These are phyloP conservation scores for Ogataea pignaliae DNA, from an alignment of 805 yeast genomes.

Conservation along the genomic window DNA sequence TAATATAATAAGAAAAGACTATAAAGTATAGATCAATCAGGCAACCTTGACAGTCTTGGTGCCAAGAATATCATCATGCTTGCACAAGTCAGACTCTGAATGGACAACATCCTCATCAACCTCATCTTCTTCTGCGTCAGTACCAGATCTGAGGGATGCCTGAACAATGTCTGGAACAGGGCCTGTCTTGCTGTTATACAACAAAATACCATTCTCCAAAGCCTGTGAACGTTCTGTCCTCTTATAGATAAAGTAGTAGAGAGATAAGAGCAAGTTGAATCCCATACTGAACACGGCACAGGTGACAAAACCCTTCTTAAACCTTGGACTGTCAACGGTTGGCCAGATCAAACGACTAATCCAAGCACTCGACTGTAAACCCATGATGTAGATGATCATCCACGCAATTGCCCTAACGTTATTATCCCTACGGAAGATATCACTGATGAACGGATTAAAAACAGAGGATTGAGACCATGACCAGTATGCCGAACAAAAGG, in stretches of 20 bases:
- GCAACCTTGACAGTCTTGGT: too few relatives aligned
- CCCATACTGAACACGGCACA: conserved; percentile 37
- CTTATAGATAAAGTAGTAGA: conserved; percentile 39
- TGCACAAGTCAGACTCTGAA: neutral
- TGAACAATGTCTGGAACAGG: conserved; percentile 4
- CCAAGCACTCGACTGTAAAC: conserved; percentile 36
- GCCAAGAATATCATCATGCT: too few relatives aligned
- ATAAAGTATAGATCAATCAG: too few relatives aligned
- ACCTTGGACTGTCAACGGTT: conserved; percentile 56
- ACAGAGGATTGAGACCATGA: conserved; percentile 64
- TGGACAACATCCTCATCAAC: neutral
- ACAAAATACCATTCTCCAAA: conserved; percentile 42
- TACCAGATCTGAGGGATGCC: too few relatives aligned
- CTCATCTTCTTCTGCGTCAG: neutral
- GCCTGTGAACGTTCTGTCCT: conserved; percentile 46
- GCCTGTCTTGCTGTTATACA: conserved; percentile 34
- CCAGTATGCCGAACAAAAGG: conserved; percentile 53
- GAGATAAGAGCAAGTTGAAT: conserved; percentile 17
- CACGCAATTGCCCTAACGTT: conserved; percentile 52
- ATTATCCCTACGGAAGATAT: conserved; percentile 53
- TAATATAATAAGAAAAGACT: too few relatives aligned
- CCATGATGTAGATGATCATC: conserved; percentile 51
- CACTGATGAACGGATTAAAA: conserved; percentile 53
- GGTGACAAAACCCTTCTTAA: conserved; percentile 47
- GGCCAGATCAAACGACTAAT: conserved; percentile 32